Evolutionary conservation across 108 stramenopile genomes (phyloP).

Genomic region (Cyclotella distinguenda): DNA sequence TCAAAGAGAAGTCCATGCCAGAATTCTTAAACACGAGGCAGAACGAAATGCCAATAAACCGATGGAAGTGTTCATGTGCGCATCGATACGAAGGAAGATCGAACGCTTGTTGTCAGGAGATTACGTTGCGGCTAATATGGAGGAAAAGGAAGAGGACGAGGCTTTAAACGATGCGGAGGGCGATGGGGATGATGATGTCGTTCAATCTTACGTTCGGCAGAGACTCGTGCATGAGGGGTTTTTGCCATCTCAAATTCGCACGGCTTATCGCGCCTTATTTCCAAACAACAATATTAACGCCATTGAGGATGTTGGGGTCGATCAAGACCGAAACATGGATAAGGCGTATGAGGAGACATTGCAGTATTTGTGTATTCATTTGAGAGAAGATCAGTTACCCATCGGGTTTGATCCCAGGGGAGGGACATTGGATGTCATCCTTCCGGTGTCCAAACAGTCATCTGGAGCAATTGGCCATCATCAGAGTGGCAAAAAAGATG

Average conservation of each 20-base stretch:
- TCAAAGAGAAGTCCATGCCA: constrained; percentile 50
- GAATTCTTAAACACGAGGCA: constrained; percentile 69
- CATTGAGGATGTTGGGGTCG: background rate
- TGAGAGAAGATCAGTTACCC: constrained; percentile 78
- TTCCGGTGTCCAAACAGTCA: constrained; percentile 22
- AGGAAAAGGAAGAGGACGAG: constrained; percentile 11
- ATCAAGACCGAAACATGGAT: constrained; percentile 56
- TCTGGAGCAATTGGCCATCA: background rate
- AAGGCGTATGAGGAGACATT: constrained; percentile 70
- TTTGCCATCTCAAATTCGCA: constrained; percentile 55
- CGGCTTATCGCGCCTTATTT: constrained; percentile 41
- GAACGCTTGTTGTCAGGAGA: constrained; percentile 63
- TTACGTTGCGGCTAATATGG: constrained; percentile 1
- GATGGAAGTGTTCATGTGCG: constrained; percentile 74
- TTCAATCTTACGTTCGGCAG: constrained; percentile 59
- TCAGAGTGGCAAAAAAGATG: background rate
- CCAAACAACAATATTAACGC: background rate
- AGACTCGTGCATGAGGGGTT: constrained; percentile 79
- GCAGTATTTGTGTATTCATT: constrained; percentile 80
- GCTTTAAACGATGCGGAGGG: too few relatives aligned
- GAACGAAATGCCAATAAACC: constrained; percentile 75
- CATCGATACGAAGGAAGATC: constrained; percentile 60
- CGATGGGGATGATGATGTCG: constrained; percentile 42
- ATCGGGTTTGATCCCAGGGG: constrained; percentile 85
- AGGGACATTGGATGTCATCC: constrained; percentile 66